These are phyloP conservation scores for Gelatoporia subvermispora DNA, from an alignment of 768 basidiomycete genomes.

Conservation along the genomic window DNA sequence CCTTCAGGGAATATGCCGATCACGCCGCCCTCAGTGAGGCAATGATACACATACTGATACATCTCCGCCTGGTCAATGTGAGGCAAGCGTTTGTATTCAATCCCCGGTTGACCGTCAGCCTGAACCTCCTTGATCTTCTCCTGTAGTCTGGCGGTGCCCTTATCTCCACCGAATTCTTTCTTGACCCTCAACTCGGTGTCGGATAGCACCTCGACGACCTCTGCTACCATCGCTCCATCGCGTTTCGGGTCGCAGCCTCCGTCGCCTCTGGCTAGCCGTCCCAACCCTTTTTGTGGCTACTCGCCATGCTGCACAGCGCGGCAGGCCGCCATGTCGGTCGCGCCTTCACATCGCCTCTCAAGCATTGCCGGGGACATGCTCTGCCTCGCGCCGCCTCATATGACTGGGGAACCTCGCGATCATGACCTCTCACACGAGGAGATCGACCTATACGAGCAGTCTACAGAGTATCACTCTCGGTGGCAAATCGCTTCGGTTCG, in stretches of 20 bases:
- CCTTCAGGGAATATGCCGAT: slow-evolving; percentile 99
- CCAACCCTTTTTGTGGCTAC: no score
- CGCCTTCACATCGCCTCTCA: no score
- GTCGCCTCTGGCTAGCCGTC: no score
- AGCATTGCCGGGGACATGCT: no score
- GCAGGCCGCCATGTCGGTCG: no score
- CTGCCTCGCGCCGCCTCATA: no score
- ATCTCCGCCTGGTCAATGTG: slow-evolving; percentile 92
- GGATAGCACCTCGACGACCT: slow-evolving; percentile 84
- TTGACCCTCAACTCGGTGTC: slow-evolving; percentile 83
- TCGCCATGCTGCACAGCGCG: no score
- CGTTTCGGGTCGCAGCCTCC: slow-evolving; percentile 80
- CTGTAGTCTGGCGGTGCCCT: slow-evolving; percentile 60
- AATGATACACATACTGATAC: slow-evolving; percentile 90
- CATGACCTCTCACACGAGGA: no score
- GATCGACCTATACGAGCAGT: no score
- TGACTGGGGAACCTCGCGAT: no score
- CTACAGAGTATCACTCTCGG: no score
- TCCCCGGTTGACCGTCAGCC: slow-evolving; percentile 50
- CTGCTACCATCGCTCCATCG: slow-evolving; percentile 72
- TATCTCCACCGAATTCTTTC: slow-evolving; percentile 82
- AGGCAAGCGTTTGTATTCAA: slow-evolving; percentile 80
- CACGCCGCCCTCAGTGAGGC: slow-evolving; percentile 77
- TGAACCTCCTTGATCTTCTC: slow-evolving; percentile 63
- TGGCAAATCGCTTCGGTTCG: no score